A percentile compares a stretch with the other conserved stretches of the same genome.
Evolutionary conservation across 1,284 basidiomycete species (phyloP).

Genomic region (Ceratobasidium sp.): DNA sequence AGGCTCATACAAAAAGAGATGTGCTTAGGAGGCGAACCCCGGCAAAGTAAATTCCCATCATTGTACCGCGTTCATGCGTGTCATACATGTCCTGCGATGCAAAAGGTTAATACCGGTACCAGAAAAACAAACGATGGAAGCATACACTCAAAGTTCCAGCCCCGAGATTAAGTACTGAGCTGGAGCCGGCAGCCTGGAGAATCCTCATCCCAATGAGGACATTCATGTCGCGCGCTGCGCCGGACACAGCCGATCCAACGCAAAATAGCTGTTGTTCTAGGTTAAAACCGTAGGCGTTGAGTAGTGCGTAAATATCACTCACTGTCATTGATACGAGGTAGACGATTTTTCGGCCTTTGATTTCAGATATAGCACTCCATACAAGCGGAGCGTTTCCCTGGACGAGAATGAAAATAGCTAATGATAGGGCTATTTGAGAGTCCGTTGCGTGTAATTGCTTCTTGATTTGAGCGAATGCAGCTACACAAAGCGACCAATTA

Average conservation of each 20-base stretch:
- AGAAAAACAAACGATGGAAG: background rate
- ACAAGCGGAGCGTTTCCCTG: constrained; percentile 75
- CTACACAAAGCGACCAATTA: constrained; percentile 52
- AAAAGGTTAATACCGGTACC: background rate
- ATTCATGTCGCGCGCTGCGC: constrained; percentile 67
- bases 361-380: constrained; percentile 79
- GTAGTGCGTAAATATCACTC: constrained; percentile 42
- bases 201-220: constrained; percentile 78
- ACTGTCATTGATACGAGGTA: constrained; percentile 68
- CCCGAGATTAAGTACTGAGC: constrained; percentile 80
- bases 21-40: constrained; percentile 58
- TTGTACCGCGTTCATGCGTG: constrained; percentile 78
- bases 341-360: constrained; percentile 82
- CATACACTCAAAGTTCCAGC: constrained; percentile 75
- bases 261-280: constrained; percentile 63
- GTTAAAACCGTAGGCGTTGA: background rate
- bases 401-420: constrained; percentile 83
- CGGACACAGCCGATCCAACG: constrained; percentile 71
- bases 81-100: constrained; percentile 74
- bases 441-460: constrained; percentile 70
- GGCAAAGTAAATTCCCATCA: constrained; percentile 80
- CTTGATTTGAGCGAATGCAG: constrained; percentile 74
- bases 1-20: background rate
- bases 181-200: constrained; percentile 75
- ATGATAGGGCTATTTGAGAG: constrained; percentile 74